Base-by-base conservation (phyloP, 73 alveolate genomes). In the Urostyla sp. region DNA sequence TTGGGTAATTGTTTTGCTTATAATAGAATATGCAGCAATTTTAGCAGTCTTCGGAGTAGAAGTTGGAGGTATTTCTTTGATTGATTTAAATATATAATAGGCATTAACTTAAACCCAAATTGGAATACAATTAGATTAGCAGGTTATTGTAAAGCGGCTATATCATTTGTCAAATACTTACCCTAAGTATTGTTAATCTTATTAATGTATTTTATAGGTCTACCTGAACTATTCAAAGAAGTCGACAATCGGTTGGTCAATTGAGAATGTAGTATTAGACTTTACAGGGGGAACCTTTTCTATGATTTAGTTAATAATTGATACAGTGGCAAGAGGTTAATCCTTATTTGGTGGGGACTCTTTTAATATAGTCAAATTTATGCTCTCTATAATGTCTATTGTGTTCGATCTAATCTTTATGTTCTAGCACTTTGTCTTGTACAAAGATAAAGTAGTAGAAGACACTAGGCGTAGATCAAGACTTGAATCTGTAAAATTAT, bases 181-280 rank as follows among this genome's bases (percentile, higher is more conserved):
- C 98, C 98, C 28, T 87, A 94, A 80, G 96, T 84, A 34, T 61
- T 48, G 31, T 63, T 67, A 67, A 88, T 20, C 11, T 11, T 28
- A 23, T 26, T 69, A 13, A 6, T 11, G 1, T 69, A 5, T 27
- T 7, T 58, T 58, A 11, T 59, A 84, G 79, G 88, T 75, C 0
- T 89, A 77, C 34, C 75, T 88, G 66, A 96, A 96, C 84, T 96
- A 80, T 60, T 49, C 49, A 51, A 85, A 96, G 69, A 95, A 95
- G 75, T 85, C 96, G 27, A 94, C 98, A 0, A 94, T 51, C 10
- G 99, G 99, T 0, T 95, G 98, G 98, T 95, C 95, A 60, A 92
- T 95, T 35, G 88, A 52, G 50, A 94, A 92, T 72, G 85, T 92
- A 8, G 58, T 91, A 52, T 77, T 89, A 6, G 99, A 95, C 57